Evolutionary conservation across 2,329 filamentous ascomycete species (phyloP), one percentile per base, ranked within the genome.

Genomic region (Sporothrix inflata): DNA sequence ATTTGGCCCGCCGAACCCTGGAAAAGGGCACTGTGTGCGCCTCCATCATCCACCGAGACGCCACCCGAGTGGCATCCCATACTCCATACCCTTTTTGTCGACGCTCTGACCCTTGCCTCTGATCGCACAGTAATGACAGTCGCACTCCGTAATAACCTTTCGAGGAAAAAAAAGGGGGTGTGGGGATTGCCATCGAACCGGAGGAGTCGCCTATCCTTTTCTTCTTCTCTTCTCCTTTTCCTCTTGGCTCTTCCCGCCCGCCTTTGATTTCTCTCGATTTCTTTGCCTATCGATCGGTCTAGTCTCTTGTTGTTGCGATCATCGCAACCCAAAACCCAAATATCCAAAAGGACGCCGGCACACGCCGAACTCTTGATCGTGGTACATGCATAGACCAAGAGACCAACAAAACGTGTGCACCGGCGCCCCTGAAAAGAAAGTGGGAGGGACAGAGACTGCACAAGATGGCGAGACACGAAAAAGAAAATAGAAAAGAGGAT

Each of bases 371-470:
- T 12, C 7, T 34, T 24, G 40, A 49, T 19, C 40, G 19, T 30
- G 40, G 8, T 34, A 1, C 42, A 30, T 66, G 42, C 14, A 47
- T 49, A 21, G 1, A 49, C 40, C 40, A 34, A 49, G 42, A 47
- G 14, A 40, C 38, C 12, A 47, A 45, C n/a, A n/a, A 19, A 53
- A 19, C 21, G 49, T 55, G 51, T 21, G 11, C 21, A 27, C 16
- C 34, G 8, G 4, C 16, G 55, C 68, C 68, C 55, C 55, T 71
- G 69, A 71, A 65, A 30, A 12, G 49, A 67, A 51, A 67, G 45
- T 67, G 65, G 45, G 65, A 67, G n/a, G 27, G 65, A 34, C 63
- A 66, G 42, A 66, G 47, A 24, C 11, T 55, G 47, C n/a, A 69
- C 27, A 38, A 63, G 21, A 47, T 61, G 12, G 55, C 42, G 24